Conservation (phyloP, 2,329 filamentous ascomycete genomes). For the Cercospora sp. region DNA sequence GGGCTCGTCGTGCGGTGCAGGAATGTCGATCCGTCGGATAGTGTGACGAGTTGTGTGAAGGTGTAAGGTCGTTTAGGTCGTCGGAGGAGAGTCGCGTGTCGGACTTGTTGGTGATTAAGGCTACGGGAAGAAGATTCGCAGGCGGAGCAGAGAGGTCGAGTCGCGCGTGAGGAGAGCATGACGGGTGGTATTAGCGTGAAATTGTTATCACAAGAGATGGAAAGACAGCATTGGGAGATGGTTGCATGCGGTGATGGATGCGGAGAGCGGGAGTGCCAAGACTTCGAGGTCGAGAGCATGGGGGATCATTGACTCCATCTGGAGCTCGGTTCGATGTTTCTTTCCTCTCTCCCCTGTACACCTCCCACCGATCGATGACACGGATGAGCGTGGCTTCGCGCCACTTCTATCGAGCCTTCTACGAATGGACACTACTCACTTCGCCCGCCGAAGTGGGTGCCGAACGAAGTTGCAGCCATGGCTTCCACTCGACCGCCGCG, state of each 20-base stretch:
- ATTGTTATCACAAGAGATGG: neutral
- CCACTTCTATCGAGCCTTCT: conserved; percentile 50
- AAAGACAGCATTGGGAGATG: conserved; percentile 4
- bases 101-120: conserved; percentile 55
- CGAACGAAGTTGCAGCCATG: neutral
- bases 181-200: conserved; percentile 8
- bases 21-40: conserved; percentile 87
- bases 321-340: neutral
- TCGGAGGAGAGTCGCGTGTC: conserved; percentile 79
- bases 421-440: conserved; percentile 44
- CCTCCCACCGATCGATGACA: conserved; percentile 6
- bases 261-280: conserved; percentile 26
- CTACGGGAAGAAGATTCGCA: conserved; percentile 5
- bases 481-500: conserved; percentile 12
- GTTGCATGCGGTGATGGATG: conserved; percentile 2
- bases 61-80: conserved; percentile 92
- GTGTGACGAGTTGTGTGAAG: conserved; percentile 94
- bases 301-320: neutral
- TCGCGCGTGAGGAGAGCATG: conserved; percentile 26
- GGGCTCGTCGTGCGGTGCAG: conserved; percentile 77
- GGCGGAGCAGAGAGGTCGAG: conserved; percentile 22
- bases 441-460: neutral
- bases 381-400: conserved; percentile 25
- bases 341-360: neutral
- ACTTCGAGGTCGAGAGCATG: neutral